phyloP scores from a whole-genome alignment of 331 rosid species.

The Rhamnella rubrinervis region DNA sequence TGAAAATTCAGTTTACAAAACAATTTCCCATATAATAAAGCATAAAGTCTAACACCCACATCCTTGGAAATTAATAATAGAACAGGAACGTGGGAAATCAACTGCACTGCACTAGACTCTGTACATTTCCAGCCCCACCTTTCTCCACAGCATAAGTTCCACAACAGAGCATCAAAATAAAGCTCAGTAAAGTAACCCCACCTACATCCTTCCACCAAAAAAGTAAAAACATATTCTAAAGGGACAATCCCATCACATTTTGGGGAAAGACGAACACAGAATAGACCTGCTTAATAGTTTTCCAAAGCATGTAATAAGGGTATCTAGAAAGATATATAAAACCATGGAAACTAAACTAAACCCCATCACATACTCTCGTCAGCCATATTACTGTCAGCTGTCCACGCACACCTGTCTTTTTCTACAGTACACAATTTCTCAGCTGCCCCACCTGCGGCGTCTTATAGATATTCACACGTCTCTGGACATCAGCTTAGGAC shows the following conservation, averaged over 20 bases:
- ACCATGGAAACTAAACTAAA: slow-evolving; percentile 19
- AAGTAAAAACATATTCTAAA: slow-evolving; percentile 20
- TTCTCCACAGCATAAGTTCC: slow-evolving; percentile 35
- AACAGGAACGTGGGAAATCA: slow-evolving; percentile 49
- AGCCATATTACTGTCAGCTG: slow-evolving; percentile 15
- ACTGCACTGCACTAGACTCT: slow-evolving; percentile 49
- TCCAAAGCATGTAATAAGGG: slow-evolving; percentile 5
- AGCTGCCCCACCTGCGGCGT: no score
- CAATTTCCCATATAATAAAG: slow-evolving; percentile 6
- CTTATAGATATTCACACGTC: neutral
- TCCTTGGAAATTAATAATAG: slow-evolving; percentile 35
- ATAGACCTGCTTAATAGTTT: slow-evolving; percentile 16
- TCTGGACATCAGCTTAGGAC: slow-evolving; percentile 51
- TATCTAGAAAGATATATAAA: slow-evolving; percentile 1
- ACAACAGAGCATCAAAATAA: slow-evolving; percentile 61
- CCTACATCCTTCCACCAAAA: slow-evolving; percentile 16
- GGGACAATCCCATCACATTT: slow-evolving; percentile 6
- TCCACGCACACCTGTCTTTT: neutral
- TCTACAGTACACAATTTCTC: neutral
- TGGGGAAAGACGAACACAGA: neutral
- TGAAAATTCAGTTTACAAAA: no score
- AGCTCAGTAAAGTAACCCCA: slow-evolving; percentile 2
- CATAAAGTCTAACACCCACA: slow-evolving; percentile 32
- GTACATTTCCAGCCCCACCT: slow-evolving; percentile 48
- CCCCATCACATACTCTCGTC: slow-evolving; percentile 12